Evolutionary conservation across 2,329 filamentous ascomycete genomes (phyloP), one percentile per base, ranked within the genome.

Genomic region (Microsporum canis): DNA sequence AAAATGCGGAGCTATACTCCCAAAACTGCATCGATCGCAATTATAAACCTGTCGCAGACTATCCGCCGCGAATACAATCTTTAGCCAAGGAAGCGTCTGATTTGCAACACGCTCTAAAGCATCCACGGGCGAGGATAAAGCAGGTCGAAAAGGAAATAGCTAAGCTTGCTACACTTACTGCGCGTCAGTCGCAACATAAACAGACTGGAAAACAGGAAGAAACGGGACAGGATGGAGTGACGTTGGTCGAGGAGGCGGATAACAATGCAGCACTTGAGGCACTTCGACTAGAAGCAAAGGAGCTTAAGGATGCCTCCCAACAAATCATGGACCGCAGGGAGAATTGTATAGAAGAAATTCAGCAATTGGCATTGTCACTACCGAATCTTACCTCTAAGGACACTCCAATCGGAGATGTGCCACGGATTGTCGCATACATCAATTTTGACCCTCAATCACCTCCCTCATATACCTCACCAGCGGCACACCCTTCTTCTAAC

Each of bases 11-110:
- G 12, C 80, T 95, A 14, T 88, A 96, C 78, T 82, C 88, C 67
- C 80, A 87, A 66, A 97, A 95, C 70, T 95, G 89, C 75, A 72
- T 87, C 63, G 86, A 91, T 66, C 85, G 94, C 67, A 96, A 96
- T 73, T 96, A 96, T 76, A 79, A 72, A 12, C 72, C 75, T 0
- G 79, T 82, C 60, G 74, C 78, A 10, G 73, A 77, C 12, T 77
- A 81, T 57, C 79, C 83, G 2, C 79, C 76, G 69, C 74, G 75
- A 43, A 85, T 86, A 51, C 65, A 73, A 73, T 69, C 69, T n/a
- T 66, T 77, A 12, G 71, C 72, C 6, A 69, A 74, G 10, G 71
- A 76, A 60, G 69, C 72, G 4, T 68, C 66, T 23, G 69, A 69
- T 47, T 71, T 79, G 14, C 73, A 77, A 60, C 68, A 72, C 12